Evolutionary conservation across 495 filamentous ascomycete species (phyloP), one percentile per base, ranked within the genome.

Genomic region (Copromyces sp.): DNA sequence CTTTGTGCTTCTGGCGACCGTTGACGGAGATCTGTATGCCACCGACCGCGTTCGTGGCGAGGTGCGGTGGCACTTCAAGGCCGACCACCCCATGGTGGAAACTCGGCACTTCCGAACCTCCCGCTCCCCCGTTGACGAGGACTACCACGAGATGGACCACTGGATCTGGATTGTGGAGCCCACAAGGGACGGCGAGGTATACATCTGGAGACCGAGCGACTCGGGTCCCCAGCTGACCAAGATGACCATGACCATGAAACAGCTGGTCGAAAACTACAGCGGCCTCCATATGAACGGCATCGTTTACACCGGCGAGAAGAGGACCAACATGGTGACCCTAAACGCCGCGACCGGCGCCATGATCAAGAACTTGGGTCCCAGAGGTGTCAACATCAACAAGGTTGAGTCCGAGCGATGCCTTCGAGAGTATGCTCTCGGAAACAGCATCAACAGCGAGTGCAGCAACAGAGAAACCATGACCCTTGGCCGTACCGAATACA

Each of bases 1-100:
- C 85, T 96, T 98, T 89, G 92, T 98, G 81, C 92, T 99, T 85
- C 85, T 99, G 91, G 94, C 96, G 92, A 98, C 96, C 88, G 91
- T 99, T 86, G 93, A 98, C 86, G 95, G 95, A 85, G 92, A 92
- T 74, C 89, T 99, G 81, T 92, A 97, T 86, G 95, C 96, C 78
- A 89, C 90, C 83, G 94, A 98, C 84, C 88, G 95, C 75, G 92
- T 92, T 80, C 94, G 89, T 72, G 95, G 95, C 69, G 83, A 90
- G 65, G 86, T 89, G 72, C 91, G 88, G 80, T 99, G 95, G 95
- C 89, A 90, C 77, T 85, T 97, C 70, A 89, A 92, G 81, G 87
- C 91, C 68, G 91, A 92, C 75, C 89, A 90, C 75, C 93, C 95
- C 71, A 91, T 96, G 85, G 92, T 99, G 74, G 91, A 97, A 80